phyloP scores from a whole-genome alignment of 352 stramenopile genomes.

The Globisporangium takayamanum region DNA sequence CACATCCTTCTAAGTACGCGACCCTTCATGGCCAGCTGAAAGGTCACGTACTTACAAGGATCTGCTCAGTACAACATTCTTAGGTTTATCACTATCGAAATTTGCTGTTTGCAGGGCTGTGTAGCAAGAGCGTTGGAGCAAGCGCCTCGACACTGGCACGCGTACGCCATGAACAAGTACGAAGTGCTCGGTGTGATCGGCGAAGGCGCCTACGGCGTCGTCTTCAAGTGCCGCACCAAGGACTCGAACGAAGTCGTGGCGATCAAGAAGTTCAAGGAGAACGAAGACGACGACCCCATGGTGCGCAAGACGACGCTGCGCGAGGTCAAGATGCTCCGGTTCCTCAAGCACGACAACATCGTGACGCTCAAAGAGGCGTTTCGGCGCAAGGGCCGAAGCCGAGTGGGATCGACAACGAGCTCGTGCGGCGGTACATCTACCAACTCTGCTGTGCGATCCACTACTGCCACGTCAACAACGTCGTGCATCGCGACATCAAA shows the following conservation, averaged over 20 bases:
- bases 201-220: conserved; percentile 92
- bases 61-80: too few relatives aligned
- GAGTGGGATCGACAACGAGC: conserved; percentile 82
- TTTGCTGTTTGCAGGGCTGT: too few relatives aligned
- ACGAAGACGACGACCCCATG: conserved; percentile 86
- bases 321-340: conserved; percentile 98
- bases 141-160: background rate
- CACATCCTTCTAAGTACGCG: conserved; percentile 18
- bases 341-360: conserved; percentile 98
- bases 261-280: conserved; percentile 99
- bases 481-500: conserved; percentile 99
- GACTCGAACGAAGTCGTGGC: conserved; percentile 97
- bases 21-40: too few relatives aligned
- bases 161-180: conserved; percentile 89
- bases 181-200: conserved; percentile 92
- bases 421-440: conserved; percentile 98
- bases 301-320: conserved; percentile 92
- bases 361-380: conserved; percentile 98
- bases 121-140: background rate
- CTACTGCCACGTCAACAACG: conserved; percentile 95
- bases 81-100: too few relatives aligned
- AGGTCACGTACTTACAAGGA: too few relatives aligned
- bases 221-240: conserved; percentile 91
- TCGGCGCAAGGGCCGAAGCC: conserved; percentile 91
- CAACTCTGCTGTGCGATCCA: conserved; percentile 95